Base-by-base conservation (phyloP, 2,329 filamentous ascomycete genomes). In the Blastomyces gilchristii region DNA sequence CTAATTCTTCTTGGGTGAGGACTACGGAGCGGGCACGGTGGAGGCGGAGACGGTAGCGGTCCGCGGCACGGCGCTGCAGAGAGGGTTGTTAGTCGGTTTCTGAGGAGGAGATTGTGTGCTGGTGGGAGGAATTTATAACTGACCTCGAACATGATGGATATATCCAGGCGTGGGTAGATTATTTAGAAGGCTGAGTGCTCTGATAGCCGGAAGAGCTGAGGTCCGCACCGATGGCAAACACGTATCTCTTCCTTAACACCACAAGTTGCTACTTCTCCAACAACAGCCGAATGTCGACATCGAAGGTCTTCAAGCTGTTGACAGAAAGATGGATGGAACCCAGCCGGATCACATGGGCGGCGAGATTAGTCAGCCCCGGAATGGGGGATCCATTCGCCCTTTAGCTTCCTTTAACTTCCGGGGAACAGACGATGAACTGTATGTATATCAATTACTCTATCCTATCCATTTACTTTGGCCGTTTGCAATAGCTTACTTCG, bases 1-100 rank as follows among this genome's bases (percentile, higher is more conserved):
- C 90, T 53, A 99, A 87, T 76, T 97, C 93, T 69, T 88, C 82
- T 31, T 86, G 81, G 3, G 91, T 95, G 65, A 97, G 82, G 31
- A 94, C 81, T 41, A 96, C 88, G 31, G 89, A 92, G 65, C 89
- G 85, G 54, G 92, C 91, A 62, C 91, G 87, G 77, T 96, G 92
- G 67, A 89, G 81, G 65, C 91, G 89, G 60, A 96, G 81, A 67
- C 85, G 89, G 73, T 95, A 89, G 66, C 84, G 83, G 73, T 91
- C 87, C 73, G 86, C 84, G 50, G 87, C 87, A 71, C 88, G 83
- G 68, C 82, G 82, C 83, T 86, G 70, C 54, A 61, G 47, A 28
- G 22, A 34, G 34, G 45, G 14, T 61, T 54, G 28, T 43, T 41
- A 12, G 28, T 54, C 50, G 2, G 16, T 39, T 50, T 41, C 1